phyloP scores from a whole-genome alignment of 176 grass and related monocot genomes.

The Leersia perrieri region DNA sequence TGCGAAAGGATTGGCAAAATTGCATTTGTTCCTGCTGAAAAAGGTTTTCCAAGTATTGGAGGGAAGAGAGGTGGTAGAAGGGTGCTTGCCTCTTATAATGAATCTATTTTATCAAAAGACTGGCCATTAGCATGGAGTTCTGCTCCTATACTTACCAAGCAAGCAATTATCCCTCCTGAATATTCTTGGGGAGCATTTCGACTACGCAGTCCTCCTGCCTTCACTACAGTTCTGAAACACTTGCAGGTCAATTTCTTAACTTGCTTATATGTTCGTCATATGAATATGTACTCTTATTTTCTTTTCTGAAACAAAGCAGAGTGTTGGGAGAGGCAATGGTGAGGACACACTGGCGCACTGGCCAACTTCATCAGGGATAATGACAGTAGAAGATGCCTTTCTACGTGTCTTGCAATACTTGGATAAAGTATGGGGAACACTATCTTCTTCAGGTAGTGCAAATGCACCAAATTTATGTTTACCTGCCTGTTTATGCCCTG shows the following conservation, averaged over 20 bases:
- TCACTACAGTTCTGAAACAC: conserved; percentile 83
- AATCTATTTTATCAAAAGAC: conserved; percentile 76
- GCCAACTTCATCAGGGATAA: conserved; percentile 74
- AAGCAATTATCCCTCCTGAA: conserved; percentile 83
- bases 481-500: neutral
- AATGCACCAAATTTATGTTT: conserved; percentile 17
- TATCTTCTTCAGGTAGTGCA: conserved; percentile 79
- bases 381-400: conserved; percentile 85
- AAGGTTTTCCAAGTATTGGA: conserved; percentile 92
- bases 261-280: conserved; percentile 8
- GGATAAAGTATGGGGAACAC: conserved; percentile 81
- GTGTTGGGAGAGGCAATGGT: conserved; percentile 90
- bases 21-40: conserved; percentile 94
- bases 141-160: conserved; percentile 81
- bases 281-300: conserved; percentile 25
- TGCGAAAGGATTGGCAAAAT: conserved; percentile 88
- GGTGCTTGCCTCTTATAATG: conserved; percentile 83
- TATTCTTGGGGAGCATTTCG: conserved; percentile 94
- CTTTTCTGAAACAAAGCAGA: conserved; percentile 48
- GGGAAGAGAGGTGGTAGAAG: conserved; percentile 93
- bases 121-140: conserved; percentile 90
- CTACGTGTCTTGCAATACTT: conserved; percentile 76
- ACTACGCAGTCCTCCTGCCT: conserved; percentile 76
- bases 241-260: conserved; percentile 56
- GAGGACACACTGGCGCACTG: conserved; percentile 93